Base-by-base conservation (phyloP, 148 eudicot genomes). In the Simmondsia chinensis region DNA sequence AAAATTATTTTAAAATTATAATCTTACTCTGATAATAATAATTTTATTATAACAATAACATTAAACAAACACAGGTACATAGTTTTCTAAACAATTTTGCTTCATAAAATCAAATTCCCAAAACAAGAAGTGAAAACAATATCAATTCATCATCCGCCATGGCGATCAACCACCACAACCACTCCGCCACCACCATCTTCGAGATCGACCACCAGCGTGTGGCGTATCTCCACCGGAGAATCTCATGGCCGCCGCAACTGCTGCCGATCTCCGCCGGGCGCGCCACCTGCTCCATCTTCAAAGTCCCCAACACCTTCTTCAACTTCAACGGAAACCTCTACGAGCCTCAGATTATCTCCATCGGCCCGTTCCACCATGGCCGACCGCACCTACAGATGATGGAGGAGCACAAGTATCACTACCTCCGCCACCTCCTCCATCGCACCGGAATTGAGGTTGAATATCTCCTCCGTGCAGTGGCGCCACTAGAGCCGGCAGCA, bases 371-470 rank as follows among this genome's bases (percentile, higher is more conserved):
- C 61, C 93, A 86, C 63, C 83, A 68, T 41, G 71, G 72, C 27
- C 21, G 47, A 4, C 33, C 74, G 0, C 60, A 67, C 5, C 57
- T 84, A 12, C 29, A 63, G 18, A 83, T 77, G 84, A 80, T 88
- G 41, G 69, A 83, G 19, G 93, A 80, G 56, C 83, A 79, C 67
- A 89, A 89, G 45, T 84, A 91, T 68, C 57, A 70, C 15, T 82
- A 75, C 58, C 39, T 84, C 0, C 75, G 70, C 5, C 60, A 55
- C 18, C 61, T 71, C 12, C 57, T 71, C 11, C 30, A 13, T 31
- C 74, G 54, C 38, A 51, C 43, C 65, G 64, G 26, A 64, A 54
- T 70, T 0, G 3, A 20, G 14, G 31, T 84, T 0, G 52, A 52
- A 17, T 50, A 63, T 35, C 72, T 60, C 35, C 46, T 84, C 18